Conservation (phyloP, 768 basidiomycete genomes). For the Cyclocybe cylindracea region DNA sequence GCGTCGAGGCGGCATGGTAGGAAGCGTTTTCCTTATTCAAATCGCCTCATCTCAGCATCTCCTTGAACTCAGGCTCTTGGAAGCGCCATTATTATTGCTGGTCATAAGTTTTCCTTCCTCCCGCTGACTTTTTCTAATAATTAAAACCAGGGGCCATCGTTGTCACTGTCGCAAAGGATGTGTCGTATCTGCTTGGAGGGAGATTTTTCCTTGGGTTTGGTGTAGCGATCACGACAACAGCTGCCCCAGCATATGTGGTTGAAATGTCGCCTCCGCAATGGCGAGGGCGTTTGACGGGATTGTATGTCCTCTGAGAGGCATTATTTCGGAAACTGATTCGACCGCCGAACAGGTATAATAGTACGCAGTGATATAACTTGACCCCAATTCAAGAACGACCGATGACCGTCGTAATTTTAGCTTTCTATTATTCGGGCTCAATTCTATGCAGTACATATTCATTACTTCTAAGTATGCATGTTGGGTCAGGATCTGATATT, state of each 20-base stretch:
- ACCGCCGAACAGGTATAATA: slow-evolving; percentile 29
- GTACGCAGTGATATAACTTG: slow-evolving; percentile 22
- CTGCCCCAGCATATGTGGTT: slow-evolving; percentile 49
- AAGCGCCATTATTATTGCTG: slow-evolving; percentile 39
- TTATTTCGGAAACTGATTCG: neutral
- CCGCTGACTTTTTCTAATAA: neutral
- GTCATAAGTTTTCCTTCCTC: slow-evolving; percentile 15
- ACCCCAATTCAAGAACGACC: slow-evolving; percentile 10
- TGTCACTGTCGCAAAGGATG: slow-evolving; percentile 43
- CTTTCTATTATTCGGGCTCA: slow-evolving; percentile 47
- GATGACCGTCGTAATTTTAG: slow-evolving; percentile 16
- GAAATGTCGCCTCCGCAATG: slow-evolving; percentile 65
- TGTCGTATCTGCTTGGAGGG: slow-evolving; percentile 51
- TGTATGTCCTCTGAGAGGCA: slow-evolving; percentile 34
- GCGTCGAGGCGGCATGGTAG: slow-evolving; percentile 45
- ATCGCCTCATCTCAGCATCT: neutral
- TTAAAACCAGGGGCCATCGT: slow-evolving; percentile 40
- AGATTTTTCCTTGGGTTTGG: slow-evolving; percentile 56
- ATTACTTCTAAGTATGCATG: neutral
- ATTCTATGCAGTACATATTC: slow-evolving; percentile 39
- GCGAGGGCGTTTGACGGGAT: slow-evolving; percentile 51
- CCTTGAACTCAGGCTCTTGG: slow-evolving; percentile 32
- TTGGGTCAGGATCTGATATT: neutral
- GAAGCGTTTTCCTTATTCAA: neutral
- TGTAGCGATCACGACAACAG: slow-evolving; percentile 46